Evolutionary conservation across 1,139 yeast species (phyloP).

Genomic region (Candida neerlandica): DNA sequence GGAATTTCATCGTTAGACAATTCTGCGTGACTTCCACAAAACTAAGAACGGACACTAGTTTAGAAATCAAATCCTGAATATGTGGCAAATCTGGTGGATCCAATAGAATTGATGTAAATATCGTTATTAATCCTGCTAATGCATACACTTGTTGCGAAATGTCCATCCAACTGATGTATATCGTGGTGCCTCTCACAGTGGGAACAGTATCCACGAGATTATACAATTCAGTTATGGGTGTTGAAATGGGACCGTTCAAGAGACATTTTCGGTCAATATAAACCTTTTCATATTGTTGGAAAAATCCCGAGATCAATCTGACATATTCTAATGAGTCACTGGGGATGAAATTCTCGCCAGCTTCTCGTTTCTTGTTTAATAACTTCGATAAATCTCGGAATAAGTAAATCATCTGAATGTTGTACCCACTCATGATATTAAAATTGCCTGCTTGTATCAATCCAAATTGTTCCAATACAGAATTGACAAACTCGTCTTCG

Average conservation of each 20-base stretch:
- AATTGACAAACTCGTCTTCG: constrained; percentile 44
- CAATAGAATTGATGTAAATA: constrained; percentile 29
- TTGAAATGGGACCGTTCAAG: constrained; percentile 3
- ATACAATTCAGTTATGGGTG: constrained; percentile 7
- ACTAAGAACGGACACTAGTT: constrained; percentile 25
- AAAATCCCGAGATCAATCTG: constrained; percentile 28
- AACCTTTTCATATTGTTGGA: constrained; percentile 18
- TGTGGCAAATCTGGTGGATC: constrained; percentile 36
- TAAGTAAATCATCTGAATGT: constrained; percentile 47
- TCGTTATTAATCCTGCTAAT: constrained; percentile 29
- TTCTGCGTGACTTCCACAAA: constrained; percentile 23
- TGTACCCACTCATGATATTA: constrained; percentile 58
- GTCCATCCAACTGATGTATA: constrained; percentile 36
- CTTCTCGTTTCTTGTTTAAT: constrained; percentile 38
- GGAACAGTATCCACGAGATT: constrained; percentile 16
- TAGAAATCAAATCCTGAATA: constrained; percentile 28
- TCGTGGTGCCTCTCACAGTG: constrained; percentile 8
- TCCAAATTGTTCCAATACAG: constrained; percentile 32
- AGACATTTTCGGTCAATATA: constrained; percentile 14
- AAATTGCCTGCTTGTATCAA: constrained; percentile 46
- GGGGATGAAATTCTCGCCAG: constrained; percentile 16
- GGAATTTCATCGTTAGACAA: constrained; percentile 21
- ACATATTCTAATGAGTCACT: constrained; percentile 23
- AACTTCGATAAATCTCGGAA: constrained; percentile 53
- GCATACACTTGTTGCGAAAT: constrained; percentile 34